Conservation (phyloP, 352 stramenopile species). For the Elongisporangium senticosum region DNA sequence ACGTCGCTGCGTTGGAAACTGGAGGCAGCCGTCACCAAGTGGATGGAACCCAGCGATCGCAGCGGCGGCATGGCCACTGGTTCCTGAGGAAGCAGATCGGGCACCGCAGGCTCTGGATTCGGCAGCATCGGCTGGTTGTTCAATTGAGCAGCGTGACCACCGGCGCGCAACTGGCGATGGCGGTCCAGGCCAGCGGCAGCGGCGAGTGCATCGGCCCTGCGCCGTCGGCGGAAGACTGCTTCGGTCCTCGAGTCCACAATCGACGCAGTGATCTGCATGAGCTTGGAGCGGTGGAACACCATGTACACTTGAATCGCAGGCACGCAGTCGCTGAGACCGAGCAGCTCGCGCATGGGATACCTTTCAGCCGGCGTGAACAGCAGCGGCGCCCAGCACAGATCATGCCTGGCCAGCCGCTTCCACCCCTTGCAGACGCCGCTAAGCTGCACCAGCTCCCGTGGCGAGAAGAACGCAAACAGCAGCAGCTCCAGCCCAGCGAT, state of each 20-base stretch:
- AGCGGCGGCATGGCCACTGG: not conserved
- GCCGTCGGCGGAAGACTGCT: not conserved
- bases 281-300: conserved; percentile 48
- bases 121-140: not conserved
- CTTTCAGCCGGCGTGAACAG: conserved; percentile 50
- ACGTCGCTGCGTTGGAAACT: not conserved
- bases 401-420: conserved; percentile 39
- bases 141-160: not conserved
- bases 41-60: not conserved
- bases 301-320: conserved; percentile 74
- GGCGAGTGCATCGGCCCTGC: not conserved
- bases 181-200: not conserved
- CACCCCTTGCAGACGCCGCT: conserved; percentile 55
- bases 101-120: not conserved
- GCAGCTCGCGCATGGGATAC: conserved; percentile 55
- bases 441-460: conserved; percentile 33
- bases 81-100: not conserved
- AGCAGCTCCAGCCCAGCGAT: conserved; percentile 56
- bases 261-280: conserved; percentile 12
- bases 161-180: not conserved
- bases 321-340: conserved; percentile 34
- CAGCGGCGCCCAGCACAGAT: conserved; percentile 65
- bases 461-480: conserved; percentile 51
- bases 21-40: not conserved
- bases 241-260: not conserved